Evolutionary conservation across 352 stramenopile genomes (phyloP), one percentile per base, ranked within the genome.

Genomic region (Globisporangium carolinianum): DNA sequence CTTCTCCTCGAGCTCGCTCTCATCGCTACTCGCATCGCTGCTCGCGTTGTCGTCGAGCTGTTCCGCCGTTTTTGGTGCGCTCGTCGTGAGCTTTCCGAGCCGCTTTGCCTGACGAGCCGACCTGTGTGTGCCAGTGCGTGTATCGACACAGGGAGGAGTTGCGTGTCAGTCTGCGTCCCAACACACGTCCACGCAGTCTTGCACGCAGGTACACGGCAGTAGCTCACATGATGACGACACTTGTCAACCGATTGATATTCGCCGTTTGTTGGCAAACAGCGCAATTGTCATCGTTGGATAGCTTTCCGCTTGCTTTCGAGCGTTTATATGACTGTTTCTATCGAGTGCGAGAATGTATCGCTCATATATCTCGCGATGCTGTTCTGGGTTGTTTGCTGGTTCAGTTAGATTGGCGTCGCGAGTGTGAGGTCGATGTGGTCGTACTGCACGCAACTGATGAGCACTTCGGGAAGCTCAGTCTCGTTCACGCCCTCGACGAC

Each of bases 361-460:
- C 24, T 32, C 24, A 32, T 32, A 3, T 32, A 32, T 32, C 1
- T 37, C 12, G 17, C 24, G 47, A 52, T 18, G 39, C 46, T 50
- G 7, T 11, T 47, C 42, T 7, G 3, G 11, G 42, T 3, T 32
- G 24, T 32, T 32, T 32, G 24, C 24, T 32, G 24, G 24, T 32
- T 32, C 11, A 5, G 2, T 60, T 39, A 65, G 58, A 92, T 83
- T 18, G 78, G 63, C 15, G 62, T 78, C 24, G 81, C 83, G 53
- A 76, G 65, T 14, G 63, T 63, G 32, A 92, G 52, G 51, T 93
- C 79, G n/a, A 91, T 69, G 60, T 78, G 79, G 41, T 89, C 79
- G 66, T 91, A 91, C 67, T 87, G 69, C 37, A 93, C 75, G 60
- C 82, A 91, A 18, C 77, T 70, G 35, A 95, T 65, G n/a, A 95